Evolutionary conservation across 305 asterid species (phyloP).

Genomic region (Galium porrigens): DNA sequence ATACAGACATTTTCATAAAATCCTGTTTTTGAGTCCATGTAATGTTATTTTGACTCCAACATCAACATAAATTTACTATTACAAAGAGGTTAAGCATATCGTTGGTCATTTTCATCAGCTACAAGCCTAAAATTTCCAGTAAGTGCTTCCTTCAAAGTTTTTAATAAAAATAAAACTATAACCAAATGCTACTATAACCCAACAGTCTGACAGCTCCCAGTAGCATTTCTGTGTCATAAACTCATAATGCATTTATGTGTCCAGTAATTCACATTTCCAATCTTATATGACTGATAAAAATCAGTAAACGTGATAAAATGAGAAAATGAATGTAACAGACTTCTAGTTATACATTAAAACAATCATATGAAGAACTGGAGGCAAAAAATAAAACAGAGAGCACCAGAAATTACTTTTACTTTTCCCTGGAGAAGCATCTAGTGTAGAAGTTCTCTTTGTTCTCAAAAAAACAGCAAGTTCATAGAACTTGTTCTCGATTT

Average conservation of each 20-base stretch:
- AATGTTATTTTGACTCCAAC: background rate
- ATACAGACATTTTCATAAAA: background rate
- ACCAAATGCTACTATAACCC: background rate
- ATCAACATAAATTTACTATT: background rate
- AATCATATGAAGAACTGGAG: background rate
- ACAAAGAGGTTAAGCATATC: background rate
- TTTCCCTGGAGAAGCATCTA: conserved; percentile 25
- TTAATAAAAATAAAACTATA: background rate
- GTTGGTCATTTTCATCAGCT: background rate
- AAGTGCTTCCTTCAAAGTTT: background rate
- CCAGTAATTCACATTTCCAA: background rate
- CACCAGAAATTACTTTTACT: conserved; percentile 43
- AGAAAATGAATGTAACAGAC: background rate
- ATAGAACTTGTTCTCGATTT: conserved; percentile 42
- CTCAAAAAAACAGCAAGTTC: conserved; percentile 47
- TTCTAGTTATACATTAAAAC: background rate
- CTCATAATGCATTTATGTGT: background rate
- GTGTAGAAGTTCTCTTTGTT: conserved; percentile 27
- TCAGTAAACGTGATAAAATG: background rate
- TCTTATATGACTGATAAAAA: background rate
- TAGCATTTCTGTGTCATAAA: background rate
- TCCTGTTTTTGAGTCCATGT: background rate
- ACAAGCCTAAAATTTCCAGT: background rate
- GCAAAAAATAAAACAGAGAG: background rate
- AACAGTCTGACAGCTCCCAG: background rate